Evolutionary conservation across 78 protist genomes (phyloP), one percentile per base, ranked within the genome.

Genomic region (Emiliania huxleyi): DNA sequence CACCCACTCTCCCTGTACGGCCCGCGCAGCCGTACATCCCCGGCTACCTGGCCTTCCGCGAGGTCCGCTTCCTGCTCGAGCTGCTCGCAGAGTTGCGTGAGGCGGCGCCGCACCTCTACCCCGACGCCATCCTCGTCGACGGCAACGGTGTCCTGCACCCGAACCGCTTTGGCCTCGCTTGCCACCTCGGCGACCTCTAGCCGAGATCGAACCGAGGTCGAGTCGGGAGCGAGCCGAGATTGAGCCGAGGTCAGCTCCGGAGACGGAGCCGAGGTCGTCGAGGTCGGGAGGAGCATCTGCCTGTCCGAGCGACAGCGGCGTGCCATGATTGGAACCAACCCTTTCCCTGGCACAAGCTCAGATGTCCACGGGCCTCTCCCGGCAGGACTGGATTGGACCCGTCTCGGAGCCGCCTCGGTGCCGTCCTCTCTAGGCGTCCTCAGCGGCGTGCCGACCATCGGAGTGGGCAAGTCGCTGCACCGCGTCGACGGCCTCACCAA

Each of bases 121-220:
- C 94, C 44, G 69, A 92, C 5, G 42, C 42, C 35, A 21, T 92
- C 87, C 23, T 92, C 37, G 52, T 83, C 37, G 94, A 92, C 52
- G 94, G 91, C 48, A 92, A 92, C 52, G 94, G 94, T 18, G 1
- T n/a, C 11, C 94, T 92, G 42, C 94, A 92, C 37, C 94, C 94
- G 55, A 0, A 62, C 21, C 33, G 91, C 45, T 87, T 42, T 19
- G 91, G 91, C 52, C 56, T 43, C 38, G 94, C 94, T 19, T 92
- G 52, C 49, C 94, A 92, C 42, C 40, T 92, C 15, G 94, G 94
- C 37, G 94, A 81, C 56, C 81, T 35, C 11, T 35, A 35, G 43
- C 29, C 29, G 62, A 52, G n/a, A n/a, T n/a, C n/a, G n/a, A n/a
- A n/a, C n/a, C n/a, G n/a, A n/a, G n/a, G n/a, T n/a, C n/a, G n/a